phyloP scores from a whole-genome alignment of 1,284 basidiomycete genomes.

The Cryptococcus jaspeensis region DNA sequence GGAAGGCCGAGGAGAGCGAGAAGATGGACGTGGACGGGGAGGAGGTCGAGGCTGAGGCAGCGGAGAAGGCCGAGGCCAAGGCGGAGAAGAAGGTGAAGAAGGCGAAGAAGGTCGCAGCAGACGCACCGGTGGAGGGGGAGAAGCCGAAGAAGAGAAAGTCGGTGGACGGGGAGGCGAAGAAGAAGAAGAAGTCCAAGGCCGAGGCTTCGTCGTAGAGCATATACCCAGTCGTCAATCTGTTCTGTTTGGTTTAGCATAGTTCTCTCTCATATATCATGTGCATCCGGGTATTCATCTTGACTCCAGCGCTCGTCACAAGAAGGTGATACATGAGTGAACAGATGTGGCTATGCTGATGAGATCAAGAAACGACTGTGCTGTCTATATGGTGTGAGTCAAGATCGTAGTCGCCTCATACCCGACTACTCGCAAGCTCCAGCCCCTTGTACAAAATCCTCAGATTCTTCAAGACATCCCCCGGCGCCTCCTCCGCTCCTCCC shows the following conservation, averaged over 20 bases:
- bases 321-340: neutral
- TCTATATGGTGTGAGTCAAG: neutral
- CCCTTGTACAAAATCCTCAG: conserved; percentile 9
- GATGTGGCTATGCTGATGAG: neutral
- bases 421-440: neutral
- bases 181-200: conserved; percentile 12
- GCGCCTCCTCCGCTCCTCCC: neutral
- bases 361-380: neutral
- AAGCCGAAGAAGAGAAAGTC: conserved; percentile 22
- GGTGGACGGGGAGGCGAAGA: conserved; percentile 8
- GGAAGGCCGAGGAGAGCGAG: conserved; percentile 6
- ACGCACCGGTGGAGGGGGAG: conserved; percentile 16
- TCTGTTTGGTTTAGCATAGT: neutral
- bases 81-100: conserved; percentile 19
- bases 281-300: neutral
- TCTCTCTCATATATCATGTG: neutral
- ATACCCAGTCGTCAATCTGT: neutral
- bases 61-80: conserved; percentile 1
- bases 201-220: conserved; percentile 2
- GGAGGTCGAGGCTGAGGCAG: conserved; percentile 1
- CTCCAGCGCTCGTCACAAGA: neutral
- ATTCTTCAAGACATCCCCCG: conserved; percentile 8
- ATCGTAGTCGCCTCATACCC: no score
- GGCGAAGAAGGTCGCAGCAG: conserved; percentile 10
- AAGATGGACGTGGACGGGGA: conserved; percentile 16